Base-by-base conservation (phyloP, 441 rosid species). In the Adansonia madagascariensis region DNA sequence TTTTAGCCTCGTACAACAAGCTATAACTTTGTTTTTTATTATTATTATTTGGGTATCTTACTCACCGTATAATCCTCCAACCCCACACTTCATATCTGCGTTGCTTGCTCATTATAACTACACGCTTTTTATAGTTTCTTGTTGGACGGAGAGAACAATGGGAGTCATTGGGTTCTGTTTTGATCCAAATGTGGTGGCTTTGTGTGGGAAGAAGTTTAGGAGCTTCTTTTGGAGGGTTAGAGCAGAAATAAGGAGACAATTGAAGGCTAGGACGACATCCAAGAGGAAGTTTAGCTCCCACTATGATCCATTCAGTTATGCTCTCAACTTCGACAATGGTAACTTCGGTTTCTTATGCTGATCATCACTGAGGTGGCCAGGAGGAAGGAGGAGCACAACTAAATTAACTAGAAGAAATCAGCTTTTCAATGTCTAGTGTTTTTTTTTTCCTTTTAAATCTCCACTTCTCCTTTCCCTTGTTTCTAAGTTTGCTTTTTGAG, bases 291-390 rank as follows among this genome's bases (percentile, higher is more conserved):
- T 82, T 67, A 84, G 86, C 81, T 89, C 85, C 81, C 87, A 87
- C 56, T 89, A 86, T 52, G 91, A 89, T 74, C 81, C 91, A 6
- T 80, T 85, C 60, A 89, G 87, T 17, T 89, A 89, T 75, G 87
- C 89, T 77, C 92, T 89, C 82, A 87, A 89, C 86, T 89, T 89
- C 67, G 92, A 89, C 71, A 79, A 85, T 61, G 91, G 89, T 77
- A 82, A 87, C 85, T 87, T 84, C 59, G 89, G 89, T 35, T 89
- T 89, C 83, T 80, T 87, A 76, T 89, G 92, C 80, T 84, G 82
- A 78, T 59, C 60, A 67, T 20, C 53, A 15, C 6, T n/a, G n/a
- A 18, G 2, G 18, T 35, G 8, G n/a, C 17, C 15, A 57, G 43
- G 6, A 4, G 39, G 20, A 49, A 74, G 43, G n/a, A 8, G 39